These are phyloP conservation scores for Pythium plurisporium DNA, from an alignment of 352 stramenopile genomes.

Conservation along the genomic window DNA sequence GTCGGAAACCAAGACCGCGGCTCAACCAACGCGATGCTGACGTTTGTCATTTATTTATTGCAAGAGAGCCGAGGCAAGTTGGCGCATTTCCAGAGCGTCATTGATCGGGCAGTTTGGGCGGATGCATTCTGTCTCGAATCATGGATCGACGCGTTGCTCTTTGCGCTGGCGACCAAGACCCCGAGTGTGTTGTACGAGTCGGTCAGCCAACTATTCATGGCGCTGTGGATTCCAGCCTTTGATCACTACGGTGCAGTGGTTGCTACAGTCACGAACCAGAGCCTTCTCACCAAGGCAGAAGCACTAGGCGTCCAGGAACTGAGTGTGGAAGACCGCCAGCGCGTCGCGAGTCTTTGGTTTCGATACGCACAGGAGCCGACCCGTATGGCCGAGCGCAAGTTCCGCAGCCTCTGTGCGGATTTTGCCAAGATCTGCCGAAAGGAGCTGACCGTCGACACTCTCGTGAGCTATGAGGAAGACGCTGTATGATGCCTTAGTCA, in stretches of 20 bases:
- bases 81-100: constrained; percentile 31
- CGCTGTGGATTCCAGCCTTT: constrained; percentile 39
- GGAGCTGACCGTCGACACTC: constrained; percentile 48
- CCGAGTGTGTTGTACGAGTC: constrained; percentile 58
- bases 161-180: constrained; percentile 43
- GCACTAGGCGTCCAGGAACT: constrained; percentile 37
- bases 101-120: constrained; percentile 42
- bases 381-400: constrained; percentile 47
- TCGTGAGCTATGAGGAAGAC: constrained; percentile 47
- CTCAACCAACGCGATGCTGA: constrained; percentile 62
- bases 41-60: constrained; percentile 61
- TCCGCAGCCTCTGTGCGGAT: constrained; percentile 53
- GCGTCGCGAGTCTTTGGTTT: constrained; percentile 53
- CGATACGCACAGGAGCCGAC: constrained; percentile 46
- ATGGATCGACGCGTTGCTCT: constrained; percentile 46
- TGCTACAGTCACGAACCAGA: constrained; percentile 21
- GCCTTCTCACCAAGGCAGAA: constrained; percentile 25
- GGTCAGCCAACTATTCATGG: constrained; percentile 47
- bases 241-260: constrained; percentile 30
- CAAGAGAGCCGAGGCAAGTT: constrained; percentile 52
- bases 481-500: constrained; percentile 2
- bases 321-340: constrained; percentile 38
- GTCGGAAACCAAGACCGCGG: constrained; percentile 59
- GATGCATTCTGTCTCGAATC: constrained; percentile 33
- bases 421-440: constrained; percentile 78